Evolutionary conservation across 441 rosid genomes (phyloP).

Genomic region (Metrosideros polymorpha): DNA sequence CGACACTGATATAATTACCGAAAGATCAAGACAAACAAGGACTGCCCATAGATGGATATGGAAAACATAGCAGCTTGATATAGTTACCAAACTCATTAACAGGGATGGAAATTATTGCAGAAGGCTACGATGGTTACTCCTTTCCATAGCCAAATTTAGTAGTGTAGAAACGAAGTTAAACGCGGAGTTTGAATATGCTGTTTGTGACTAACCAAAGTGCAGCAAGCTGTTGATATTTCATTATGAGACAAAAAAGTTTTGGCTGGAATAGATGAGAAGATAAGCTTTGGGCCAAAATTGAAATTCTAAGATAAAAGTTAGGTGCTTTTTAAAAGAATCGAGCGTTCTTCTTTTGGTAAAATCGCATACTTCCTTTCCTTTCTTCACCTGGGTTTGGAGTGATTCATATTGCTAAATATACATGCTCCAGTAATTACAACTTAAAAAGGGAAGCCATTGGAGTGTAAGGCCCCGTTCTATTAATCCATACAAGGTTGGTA

Average conservation of each 20-base stretch:
- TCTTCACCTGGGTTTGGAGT: background rate
- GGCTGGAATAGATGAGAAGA: too few species aligned
- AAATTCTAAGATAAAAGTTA: too few species aligned
- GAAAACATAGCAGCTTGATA: background rate
- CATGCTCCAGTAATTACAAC: background rate
- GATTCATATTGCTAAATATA: background rate
- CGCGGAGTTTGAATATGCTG: background rate
- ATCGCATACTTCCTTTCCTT: too few species aligned
- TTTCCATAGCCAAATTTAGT: background rate
- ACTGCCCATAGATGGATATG: background rate
- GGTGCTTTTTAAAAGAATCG: too few species aligned
- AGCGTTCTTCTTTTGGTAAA: too few species aligned
- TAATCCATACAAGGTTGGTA: background rate
- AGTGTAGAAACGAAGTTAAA: background rate
- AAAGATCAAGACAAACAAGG: background rate
- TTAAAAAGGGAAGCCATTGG: background rate
- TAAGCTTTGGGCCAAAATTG: too few species aligned
- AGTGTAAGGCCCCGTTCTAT: background rate
- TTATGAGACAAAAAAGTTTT: too few species aligned
- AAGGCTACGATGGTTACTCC: background rate
- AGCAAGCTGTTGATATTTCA: background rate
- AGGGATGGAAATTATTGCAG: background rate
- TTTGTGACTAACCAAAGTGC: background rate
- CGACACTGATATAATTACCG: background rate
- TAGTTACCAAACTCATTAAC: background rate